Evolutionary conservation across 495 filamentous ascomycete species (phyloP), one percentile per base, ranked within the genome.

Genomic region (Podospora australis): DNA sequence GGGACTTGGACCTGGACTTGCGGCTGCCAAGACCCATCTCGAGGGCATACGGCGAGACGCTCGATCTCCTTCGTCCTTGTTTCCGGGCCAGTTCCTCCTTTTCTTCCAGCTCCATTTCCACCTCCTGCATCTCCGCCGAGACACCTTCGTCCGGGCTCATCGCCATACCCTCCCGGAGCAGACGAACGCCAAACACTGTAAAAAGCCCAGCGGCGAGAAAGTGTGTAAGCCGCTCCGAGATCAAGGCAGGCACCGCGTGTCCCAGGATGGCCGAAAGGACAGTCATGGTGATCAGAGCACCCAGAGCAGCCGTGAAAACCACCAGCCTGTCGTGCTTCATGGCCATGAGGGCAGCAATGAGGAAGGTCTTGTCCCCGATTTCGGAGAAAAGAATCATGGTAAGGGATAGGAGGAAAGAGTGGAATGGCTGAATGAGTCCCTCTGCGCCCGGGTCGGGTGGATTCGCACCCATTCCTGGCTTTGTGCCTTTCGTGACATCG

Each of bases 311-410:
- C 6, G 87, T 82, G 70, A 97, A 98, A 34, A 98, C 94, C 10
- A 96, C 74, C 45, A 96, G 65, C 25, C 91, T 87, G 35, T 92
- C 85, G 62, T 98, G 90, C 55, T 95, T 88, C 92, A 98, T 98
- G 2, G 92, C 92, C 92, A 98, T 98, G 17, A 98, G 77, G 20
- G 92, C 92, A 11, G 92, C 92, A 35, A 98, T 88, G 32, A 98
- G 76, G 70, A 98, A 98, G 0, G 92, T 98, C 67, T 98, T 98
- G 78, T 98, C 92, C 49, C 92, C 92, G 62, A 98, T 82, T 64
- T 98, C 92, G 52, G 92, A 96, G 57, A 97, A 87, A 46, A 97
- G 75, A 52, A 98, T 98, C 92, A 97, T 97, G 49, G 90, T 88
- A 44, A 96, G 80, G 6, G 92, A 92, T 40, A 96, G 86, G 20